Evolutionary conservation across 768 basidiomycete genomes (phyloP).

Genomic region (Lentinus brumalis): DNA sequence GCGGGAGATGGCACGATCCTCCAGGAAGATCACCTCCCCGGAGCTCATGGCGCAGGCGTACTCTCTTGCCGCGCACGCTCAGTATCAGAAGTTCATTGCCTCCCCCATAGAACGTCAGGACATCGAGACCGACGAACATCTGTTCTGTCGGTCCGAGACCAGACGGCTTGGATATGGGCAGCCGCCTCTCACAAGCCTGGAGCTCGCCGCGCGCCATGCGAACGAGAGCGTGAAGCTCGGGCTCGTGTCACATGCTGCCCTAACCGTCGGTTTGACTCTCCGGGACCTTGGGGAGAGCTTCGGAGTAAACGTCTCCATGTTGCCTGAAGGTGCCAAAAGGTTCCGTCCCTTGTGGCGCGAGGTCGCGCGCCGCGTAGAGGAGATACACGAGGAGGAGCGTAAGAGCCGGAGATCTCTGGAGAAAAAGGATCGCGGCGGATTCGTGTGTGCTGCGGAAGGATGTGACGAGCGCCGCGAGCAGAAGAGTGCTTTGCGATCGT

Average conservation of each 20-base stretch:
- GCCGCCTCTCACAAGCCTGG: background rate
- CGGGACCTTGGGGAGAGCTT: background rate
- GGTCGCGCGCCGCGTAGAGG: background rate
- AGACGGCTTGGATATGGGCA: background rate
- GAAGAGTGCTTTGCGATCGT: background rate
- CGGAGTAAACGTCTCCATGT: background rate
- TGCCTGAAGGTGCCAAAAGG: background rate
- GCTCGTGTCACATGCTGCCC: background rate
- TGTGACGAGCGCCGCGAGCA: background rate
- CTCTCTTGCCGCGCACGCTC: background rate
- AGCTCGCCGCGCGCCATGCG: background rate
- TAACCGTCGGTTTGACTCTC: background rate
- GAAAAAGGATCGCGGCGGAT: background rate
- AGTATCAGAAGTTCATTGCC: slow-evolving; percentile 1
- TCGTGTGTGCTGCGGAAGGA: background rate
- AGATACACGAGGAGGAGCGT: background rate
- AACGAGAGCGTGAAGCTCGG: background rate
- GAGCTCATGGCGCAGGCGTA: background rate
- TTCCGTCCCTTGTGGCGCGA: background rate
- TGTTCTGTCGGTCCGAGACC: background rate
- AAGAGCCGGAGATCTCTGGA: background rate
- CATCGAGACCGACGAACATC: background rate
- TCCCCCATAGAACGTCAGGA: background rate
- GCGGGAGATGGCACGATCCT: background rate
- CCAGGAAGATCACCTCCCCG: background rate